These are phyloP conservation scores for Dendrocalamus sinicus DNA, from an alignment of 176 grass and related monocot species.

Conservation along the genomic window DNA sequence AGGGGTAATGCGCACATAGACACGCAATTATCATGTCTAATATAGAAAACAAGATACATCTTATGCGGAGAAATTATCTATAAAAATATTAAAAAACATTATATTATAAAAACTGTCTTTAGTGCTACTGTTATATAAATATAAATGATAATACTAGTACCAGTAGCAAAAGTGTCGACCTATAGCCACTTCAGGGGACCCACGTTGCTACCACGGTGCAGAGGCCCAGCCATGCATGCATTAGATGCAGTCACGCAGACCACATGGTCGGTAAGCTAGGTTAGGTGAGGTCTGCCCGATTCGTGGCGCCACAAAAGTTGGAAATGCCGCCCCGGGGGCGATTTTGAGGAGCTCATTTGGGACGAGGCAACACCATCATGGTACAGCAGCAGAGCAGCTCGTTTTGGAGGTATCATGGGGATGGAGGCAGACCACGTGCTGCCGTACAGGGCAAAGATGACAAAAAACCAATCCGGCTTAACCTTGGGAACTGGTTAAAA, in stretches of 20 bases:
- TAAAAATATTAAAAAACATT: too few species aligned
- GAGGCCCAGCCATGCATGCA: neutral
- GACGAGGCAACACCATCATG: neutral
- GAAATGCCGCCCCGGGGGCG: neutral
- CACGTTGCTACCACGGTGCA: neutral
- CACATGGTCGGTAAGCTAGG: neutral
- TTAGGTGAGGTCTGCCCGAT: neutral
- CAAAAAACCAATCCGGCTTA: neutral
- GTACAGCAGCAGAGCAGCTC: neutral
- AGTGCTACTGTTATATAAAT: too few species aligned
- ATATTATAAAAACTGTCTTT: too few species aligned
- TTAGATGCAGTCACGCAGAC: neutral
- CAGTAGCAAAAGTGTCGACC: neutral
- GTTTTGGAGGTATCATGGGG: neutral
- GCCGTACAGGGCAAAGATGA: neutral
- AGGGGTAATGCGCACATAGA: too few species aligned
- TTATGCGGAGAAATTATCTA: too few species aligned
- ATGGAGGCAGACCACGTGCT: neutral
- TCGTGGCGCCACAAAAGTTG: neutral
- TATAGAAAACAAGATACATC: too few species aligned
- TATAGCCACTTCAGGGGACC: neutral
- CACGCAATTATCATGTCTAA: too few species aligned
- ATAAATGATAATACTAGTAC: too few species aligned
- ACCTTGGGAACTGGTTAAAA: neutral
- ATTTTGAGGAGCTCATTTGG: slow-evolving; percentile 6